These are phyloP conservation scores for Rutstroemia sp. DNA, from an alignment of 2,329 filamentous ascomycete genomes.

Conservation along the genomic window DNA sequence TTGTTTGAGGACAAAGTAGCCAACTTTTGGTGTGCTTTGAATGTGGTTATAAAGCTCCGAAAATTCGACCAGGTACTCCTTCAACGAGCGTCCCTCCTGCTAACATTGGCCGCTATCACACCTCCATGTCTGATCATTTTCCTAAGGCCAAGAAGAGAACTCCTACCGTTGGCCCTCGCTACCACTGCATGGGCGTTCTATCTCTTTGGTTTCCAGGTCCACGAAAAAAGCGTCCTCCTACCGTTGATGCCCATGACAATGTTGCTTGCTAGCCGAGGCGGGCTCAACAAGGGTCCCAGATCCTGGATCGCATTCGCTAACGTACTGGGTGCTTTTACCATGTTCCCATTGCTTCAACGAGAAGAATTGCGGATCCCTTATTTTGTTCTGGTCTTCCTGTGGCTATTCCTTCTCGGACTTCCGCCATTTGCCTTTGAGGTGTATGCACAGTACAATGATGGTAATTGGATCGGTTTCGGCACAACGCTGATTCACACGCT, in stretches of 20 bases:
- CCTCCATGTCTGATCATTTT: conserved; percentile 77
- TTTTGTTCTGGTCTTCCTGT: conserved; percentile 73
- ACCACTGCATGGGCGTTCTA: conserved; percentile 95
- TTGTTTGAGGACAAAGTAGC: conserved; percentile 98
- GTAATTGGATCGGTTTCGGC: conserved; percentile 42
- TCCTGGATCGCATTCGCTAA: conserved; percentile 98
- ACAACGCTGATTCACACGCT: conserved; percentile 63
- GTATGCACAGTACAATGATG: conserved; percentile 50
- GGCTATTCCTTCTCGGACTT: conserved; percentile 84
- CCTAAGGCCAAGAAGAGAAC: conserved; percentile 64
- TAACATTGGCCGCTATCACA: conserved; percentile 69
- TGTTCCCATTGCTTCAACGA: conserved; percentile 82
- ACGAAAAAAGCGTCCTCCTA: conserved; percentile 93
- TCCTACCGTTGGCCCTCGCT: conserved; percentile 74
- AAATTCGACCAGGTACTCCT: conserved; percentile 64
- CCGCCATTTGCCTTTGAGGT: conserved; percentile 67
- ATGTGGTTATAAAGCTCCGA: conserved; percentile 82
- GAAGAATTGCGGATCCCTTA: conserved; percentile 84
- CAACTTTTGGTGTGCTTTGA: conserved; percentile 93
- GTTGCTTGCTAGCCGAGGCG: conserved; percentile 69
- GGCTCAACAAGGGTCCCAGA: conserved; percentile 66
- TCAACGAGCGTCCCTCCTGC: conserved; percentile 65
- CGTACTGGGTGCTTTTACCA: conserved; percentile 80
- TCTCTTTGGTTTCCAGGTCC: conserved; percentile 94
- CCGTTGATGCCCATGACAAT: conserved; percentile 91